These are phyloP conservation scores for Blepharisma japonicum DNA, from an alignment of 73 alveolate genomes.

Conservation along the genomic window DNA sequence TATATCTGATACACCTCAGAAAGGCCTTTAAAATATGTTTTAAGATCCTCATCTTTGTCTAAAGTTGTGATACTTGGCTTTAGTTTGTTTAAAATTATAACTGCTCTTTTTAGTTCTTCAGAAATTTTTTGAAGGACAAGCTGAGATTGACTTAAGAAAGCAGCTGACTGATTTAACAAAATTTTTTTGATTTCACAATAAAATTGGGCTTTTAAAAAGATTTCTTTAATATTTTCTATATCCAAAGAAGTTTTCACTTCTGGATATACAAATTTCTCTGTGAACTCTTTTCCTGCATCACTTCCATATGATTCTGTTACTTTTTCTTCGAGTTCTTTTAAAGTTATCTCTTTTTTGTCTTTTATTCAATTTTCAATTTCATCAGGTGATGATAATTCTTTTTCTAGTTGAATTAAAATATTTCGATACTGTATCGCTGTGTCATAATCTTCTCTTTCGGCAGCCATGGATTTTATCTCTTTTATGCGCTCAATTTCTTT, in stretches of 20 bases:
- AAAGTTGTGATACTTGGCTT: not conserved
- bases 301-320: not conserved
- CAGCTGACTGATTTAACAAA: not conserved
- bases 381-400: not conserved
- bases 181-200: not conserved
- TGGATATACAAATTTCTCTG: slow-evolving; percentile 10
- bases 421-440: slow-evolving; percentile 26
- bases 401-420: not conserved
- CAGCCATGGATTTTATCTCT: slow-evolving; percentile 3
- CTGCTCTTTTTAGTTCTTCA: not conserved
- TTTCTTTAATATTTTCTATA: not conserved
- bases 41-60: not conserved
- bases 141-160: not conserved
- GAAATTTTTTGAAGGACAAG: not conserved
- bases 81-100: not conserved
- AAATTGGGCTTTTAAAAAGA: not conserved
- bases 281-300: not conserved
- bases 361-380: slow-evolving; percentile 20
- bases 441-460: slow-evolving; percentile 25
- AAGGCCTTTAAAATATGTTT: not conserved
- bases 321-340: slow-evolving; percentile 1
- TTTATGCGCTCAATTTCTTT: slow-evolving; percentile 14
- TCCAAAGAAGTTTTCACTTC: slow-evolving; percentile 4
- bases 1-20: not conserved
- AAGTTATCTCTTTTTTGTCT: slow-evolving; percentile 14